Percentiles rank a stretch among this genome's conserved stretches.
phyloP scores from a whole-genome alignment of 345 rosid species.

The Atalantia buxifolia region DNA sequence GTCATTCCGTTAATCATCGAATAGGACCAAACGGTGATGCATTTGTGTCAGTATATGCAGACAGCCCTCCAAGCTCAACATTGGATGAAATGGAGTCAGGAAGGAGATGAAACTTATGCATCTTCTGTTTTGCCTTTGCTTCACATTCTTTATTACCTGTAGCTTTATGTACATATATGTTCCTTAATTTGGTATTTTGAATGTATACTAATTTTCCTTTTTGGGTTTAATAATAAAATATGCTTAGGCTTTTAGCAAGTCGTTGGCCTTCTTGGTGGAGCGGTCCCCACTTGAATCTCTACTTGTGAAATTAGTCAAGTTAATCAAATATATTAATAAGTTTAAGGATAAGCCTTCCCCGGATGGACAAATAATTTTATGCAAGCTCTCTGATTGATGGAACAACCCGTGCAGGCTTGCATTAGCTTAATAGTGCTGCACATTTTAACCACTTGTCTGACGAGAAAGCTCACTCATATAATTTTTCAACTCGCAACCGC shows the following conservation, averaged over 20 bases:
- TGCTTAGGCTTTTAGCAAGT: no score
- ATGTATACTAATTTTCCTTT: no score
- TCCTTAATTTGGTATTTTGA: neutral
- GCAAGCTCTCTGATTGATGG: no score
- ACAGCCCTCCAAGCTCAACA: neutral
- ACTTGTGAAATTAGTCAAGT: no score
- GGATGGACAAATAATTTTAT: no score
- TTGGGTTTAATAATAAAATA: no score
- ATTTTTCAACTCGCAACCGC: no score
- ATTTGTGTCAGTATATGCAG: neutral
- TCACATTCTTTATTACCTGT: neutral
- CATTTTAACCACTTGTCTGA: no score
- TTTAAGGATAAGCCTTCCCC: neutral
- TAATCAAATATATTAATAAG: no score
- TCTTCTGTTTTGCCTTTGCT: neutral
- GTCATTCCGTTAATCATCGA: neutral
- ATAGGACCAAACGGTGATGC: neutral
- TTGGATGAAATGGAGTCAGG: slow-evolving; percentile 32
- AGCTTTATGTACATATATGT: neutral
- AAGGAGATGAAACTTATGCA: slow-evolving; percentile 11
- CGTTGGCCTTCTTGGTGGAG: neutral
- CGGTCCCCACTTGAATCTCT: neutral
- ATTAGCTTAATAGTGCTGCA: no score
- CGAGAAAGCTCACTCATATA: no score
- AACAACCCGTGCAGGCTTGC: no score